These are phyloP conservation scores for Saturnispora dispora DNA, from an alignment of 805 yeast species.

Conservation along the genomic window DNA sequence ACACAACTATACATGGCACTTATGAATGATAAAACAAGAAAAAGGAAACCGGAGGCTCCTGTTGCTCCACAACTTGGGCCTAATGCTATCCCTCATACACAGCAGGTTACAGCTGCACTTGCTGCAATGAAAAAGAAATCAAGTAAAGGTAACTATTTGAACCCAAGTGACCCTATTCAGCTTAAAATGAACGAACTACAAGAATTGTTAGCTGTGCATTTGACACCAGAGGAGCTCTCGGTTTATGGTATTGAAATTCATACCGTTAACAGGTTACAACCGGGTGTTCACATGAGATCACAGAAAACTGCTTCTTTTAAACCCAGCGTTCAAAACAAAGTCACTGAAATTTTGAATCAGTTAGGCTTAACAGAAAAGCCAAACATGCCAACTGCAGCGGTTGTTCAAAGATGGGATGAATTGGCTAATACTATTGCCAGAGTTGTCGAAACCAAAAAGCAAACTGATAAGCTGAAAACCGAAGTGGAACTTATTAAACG, in stretches of 20 bases:
- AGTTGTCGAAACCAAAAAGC: slow-evolving; percentile 75
- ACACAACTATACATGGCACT: slow-evolving; percentile 76
- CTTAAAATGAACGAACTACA: slow-evolving; percentile 19
- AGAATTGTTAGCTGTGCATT: slow-evolving; percentile 39
- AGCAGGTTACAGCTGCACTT: slow-evolving; percentile 18
- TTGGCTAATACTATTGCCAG: slow-evolving; percentile 60
- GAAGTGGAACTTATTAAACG: slow-evolving; percentile 48
- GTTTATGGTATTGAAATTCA: slow-evolving; percentile 78
- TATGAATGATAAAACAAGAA: slow-evolving; percentile 59
- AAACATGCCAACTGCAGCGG: slow-evolving; percentile 75
- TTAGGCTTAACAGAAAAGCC: slow-evolving; percentile 75
- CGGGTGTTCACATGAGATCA: slow-evolving; percentile 81
- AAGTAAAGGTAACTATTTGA: slow-evolving; percentile 2
- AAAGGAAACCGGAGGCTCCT: slow-evolving; percentile 43
- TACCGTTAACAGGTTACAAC: slow-evolving; percentile 51
- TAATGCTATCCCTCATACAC: slow-evolving; percentile 43
- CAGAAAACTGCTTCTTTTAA: slow-evolving; percentile 68
- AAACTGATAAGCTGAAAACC: slow-evolving; percentile 77
- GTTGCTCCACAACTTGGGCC: slow-evolving; percentile 50
- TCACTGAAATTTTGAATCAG: slow-evolving; percentile 59
- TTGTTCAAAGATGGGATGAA: slow-evolving; percentile 68
- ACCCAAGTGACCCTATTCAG: slow-evolving; percentile 11
- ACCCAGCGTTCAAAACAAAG: slow-evolving; percentile 62
- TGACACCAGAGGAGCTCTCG: slow-evolving; percentile 71
- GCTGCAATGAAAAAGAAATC: slow-evolving; percentile 9